Percentiles rank a stretch among this genome's conserved stretches.
These are phyloP conservation scores for Miamiensis avidus DNA, from an alignment of 169 alveolate genomes.

Conservation along the genomic window DNA sequence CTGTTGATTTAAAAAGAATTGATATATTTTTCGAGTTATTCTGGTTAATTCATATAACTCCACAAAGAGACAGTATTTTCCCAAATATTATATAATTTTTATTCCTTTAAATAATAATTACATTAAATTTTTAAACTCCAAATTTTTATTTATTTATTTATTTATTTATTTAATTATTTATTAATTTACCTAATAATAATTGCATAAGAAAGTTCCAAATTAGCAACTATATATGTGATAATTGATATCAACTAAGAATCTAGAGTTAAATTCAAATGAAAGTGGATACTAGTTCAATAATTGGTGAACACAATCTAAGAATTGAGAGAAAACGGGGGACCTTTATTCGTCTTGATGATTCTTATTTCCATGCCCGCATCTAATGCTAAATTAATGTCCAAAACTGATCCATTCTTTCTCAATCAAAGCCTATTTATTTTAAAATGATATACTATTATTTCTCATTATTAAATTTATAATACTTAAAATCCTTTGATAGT, in stretches of 20 bases:
- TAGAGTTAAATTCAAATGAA: slow-evolving; percentile 80
- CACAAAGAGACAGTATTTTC: slow-evolving; percentile 69
- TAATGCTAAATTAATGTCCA: slow-evolving; percentile 87
- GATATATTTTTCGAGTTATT: not conserved
- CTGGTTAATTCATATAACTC: slow-evolving; percentile 17
- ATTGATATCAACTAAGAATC: slow-evolving; percentile 70
- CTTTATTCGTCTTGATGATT: slow-evolving; percentile 71
- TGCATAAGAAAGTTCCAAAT: slow-evolving; percentile 87
- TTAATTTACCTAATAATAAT: slow-evolving; percentile 53
- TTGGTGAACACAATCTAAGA: slow-evolving; percentile 84
- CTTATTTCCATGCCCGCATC: slow-evolving; percentile 77
- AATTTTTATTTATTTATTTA: too few relatives aligned
- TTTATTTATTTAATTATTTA: too few relatives aligned
- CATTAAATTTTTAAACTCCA: too few relatives aligned
- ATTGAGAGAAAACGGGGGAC: slow-evolving; percentile 89
- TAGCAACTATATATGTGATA: slow-evolving; percentile 66
- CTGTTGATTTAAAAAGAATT: slow-evolving; percentile 10
- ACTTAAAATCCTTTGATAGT: slow-evolving; percentile 84
- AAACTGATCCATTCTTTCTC: slow-evolving; percentile 87
- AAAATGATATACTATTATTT: too few relatives aligned
- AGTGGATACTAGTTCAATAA: slow-evolving; percentile 81
- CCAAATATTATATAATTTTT: slow-evolving; percentile 23
- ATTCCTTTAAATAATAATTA: slow-evolving; percentile 11
- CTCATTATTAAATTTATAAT: too few relatives aligned
- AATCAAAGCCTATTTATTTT: slow-evolving; percentile 46